Conservation (phyloP, 441 rosid genomes). For the Omphalea diandra region DNA sequence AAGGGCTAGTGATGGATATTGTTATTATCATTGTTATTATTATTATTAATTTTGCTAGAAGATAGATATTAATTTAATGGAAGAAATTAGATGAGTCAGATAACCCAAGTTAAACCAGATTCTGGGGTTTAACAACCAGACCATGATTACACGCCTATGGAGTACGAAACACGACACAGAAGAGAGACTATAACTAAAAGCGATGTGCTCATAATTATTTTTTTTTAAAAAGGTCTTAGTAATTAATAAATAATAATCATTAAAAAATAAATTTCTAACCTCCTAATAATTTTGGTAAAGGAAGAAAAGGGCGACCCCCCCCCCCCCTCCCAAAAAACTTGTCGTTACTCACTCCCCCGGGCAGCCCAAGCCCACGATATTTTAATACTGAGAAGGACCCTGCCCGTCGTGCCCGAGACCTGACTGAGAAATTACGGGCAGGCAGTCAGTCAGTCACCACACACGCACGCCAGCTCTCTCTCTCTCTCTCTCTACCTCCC, state of each 20-base stretch:
- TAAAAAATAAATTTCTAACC: too few species aligned
- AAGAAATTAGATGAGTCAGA: background rate
- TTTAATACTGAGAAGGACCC: slow-evolving; percentile 3
- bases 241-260: background rate
- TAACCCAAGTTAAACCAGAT: slow-evolving; percentile 1
- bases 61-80: background rate
- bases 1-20: too few species aligned
- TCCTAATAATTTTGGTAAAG: too few species aligned
- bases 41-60: too few species aligned
- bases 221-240: too few species aligned
- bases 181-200: background rate
- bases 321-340: slow-evolving; percentile 8
- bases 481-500: slow-evolving; percentile 15
- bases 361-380: slow-evolving; percentile 25
- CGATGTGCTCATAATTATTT: background rate
- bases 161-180: background rate
- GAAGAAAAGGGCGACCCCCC: too few species aligned
- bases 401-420: slow-evolving; percentile 47
- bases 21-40: too few species aligned
- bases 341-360: slow-evolving; percentile 25
- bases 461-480: slow-evolving; percentile 29
- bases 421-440: slow-evolving; percentile 50
- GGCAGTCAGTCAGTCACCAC: slow-evolving; percentile 27
- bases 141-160: background rate
- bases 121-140: background rate